phyloP scores from a whole-genome alignment of 2,329 filamentous ascomycete species.

The Hyphodiscus sp. region DNA sequence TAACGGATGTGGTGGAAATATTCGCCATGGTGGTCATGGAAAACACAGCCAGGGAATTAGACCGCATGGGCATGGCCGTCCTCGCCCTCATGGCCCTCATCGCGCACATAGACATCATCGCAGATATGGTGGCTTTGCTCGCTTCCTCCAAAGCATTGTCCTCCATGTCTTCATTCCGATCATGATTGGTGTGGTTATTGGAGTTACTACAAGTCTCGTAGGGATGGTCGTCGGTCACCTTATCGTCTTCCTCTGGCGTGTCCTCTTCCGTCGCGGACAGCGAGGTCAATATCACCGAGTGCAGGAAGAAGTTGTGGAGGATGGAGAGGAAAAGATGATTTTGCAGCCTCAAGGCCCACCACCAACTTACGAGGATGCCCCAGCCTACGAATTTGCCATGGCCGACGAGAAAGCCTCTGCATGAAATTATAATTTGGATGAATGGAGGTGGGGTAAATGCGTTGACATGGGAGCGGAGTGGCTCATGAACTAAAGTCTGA shows the following conservation, averaged over 20 bases:
- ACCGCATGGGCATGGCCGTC: slow-evolving; percentile 20
- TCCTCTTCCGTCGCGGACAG: slow-evolving; percentile 42
- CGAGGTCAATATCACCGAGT: slow-evolving; percentile 13
- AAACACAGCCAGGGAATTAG: slow-evolving; percentile 14
- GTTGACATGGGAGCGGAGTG: slow-evolving; percentile 3
- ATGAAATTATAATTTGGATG: not conserved
- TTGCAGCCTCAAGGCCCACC: slow-evolving; percentile 24
- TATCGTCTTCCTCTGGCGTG: slow-evolving; percentile 52
- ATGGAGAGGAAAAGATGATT: slow-evolving; percentile 23
- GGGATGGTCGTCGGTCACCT: slow-evolving; percentile 61
- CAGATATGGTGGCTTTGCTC: slow-evolving; percentile 36
- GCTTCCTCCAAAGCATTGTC: slow-evolving; percentile 48
- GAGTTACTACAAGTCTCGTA: slow-evolving; percentile 59
- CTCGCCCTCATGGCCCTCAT: slow-evolving; percentile 16
- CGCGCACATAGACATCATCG: slow-evolving; percentile 30
- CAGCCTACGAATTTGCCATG: slow-evolving; percentile 23
- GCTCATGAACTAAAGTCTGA: not conserved
- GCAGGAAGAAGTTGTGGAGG: slow-evolving; percentile 16
- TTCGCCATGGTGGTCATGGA: slow-evolving; percentile 12
- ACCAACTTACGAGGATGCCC: slow-evolving; percentile 27
- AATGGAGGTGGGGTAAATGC: not conserved
- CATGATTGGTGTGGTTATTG: slow-evolving; percentile 61
- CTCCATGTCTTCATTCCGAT: slow-evolving; percentile 62
- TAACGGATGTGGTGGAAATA: slow-evolving; percentile 35
- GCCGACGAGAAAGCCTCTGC: slow-evolving; percentile 17